Evolutionary conservation across 495 filamentous ascomycete genomes (phyloP).

Genomic region (Polyplosphaeria fusca): DNA sequence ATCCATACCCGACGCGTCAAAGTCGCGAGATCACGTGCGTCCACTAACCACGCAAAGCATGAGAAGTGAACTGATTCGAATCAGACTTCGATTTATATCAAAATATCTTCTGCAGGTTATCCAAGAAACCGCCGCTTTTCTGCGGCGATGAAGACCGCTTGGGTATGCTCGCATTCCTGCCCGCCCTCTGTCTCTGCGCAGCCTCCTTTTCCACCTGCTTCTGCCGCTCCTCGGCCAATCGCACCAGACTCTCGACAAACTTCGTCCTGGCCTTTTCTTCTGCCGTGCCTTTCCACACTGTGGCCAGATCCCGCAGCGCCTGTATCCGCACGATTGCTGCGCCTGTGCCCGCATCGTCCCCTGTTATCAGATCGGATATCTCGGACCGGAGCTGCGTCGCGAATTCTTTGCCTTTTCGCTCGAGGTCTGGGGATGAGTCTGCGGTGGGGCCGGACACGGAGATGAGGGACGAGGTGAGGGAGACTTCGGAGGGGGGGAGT

Average conservation of each 20-base stretch:
- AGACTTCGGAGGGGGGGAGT: slow-evolving; percentile 69
- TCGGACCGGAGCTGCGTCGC: slow-evolving; percentile 67
- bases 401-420: slow-evolving; percentile 75
- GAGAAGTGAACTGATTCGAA: no score
- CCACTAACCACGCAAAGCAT: no score
- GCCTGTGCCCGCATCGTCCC: slow-evolving; percentile 52
- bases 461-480: slow-evolving; percentile 65
- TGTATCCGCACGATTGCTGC: slow-evolving; percentile 69
- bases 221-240: slow-evolving; percentile 50
- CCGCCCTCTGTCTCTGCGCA: slow-evolving; percentile 17
- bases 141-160: background rate
- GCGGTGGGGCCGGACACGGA: slow-evolving; percentile 73
- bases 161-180: slow-evolving; percentile 8
- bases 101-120: background rate
- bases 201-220: slow-evolving; percentile 20
- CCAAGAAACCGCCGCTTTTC: background rate
- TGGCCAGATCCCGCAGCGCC: slow-evolving; percentile 64
- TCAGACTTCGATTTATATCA: no score
- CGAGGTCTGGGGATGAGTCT: slow-evolving; percentile 60
- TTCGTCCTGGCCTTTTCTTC: slow-evolving; percentile 82
- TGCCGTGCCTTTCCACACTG: slow-evolving; percentile 88
- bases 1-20: no score
- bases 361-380: slow-evolving; percentile 63
- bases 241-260: slow-evolving; percentile 75
- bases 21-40: no score